These are phyloP conservation scores for Pseudocercospora cruenta DNA, from an alignment of 2,329 filamentous ascomycete species.

Conservation along the genomic window DNA sequence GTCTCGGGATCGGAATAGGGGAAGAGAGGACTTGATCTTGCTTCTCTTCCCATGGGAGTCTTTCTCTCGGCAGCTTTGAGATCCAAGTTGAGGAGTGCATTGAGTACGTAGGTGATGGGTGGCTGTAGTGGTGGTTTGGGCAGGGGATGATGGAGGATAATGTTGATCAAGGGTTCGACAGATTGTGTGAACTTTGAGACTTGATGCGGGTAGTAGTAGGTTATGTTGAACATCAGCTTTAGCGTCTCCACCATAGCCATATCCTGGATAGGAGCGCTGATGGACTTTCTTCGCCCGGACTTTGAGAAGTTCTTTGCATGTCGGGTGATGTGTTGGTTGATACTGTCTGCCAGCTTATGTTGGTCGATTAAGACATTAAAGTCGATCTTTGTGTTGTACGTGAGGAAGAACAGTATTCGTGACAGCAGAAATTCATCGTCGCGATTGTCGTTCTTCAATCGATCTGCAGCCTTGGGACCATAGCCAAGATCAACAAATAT, in stretches of 20 bases:
- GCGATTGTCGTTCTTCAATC: conserved; percentile 69
- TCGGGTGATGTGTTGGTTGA: conserved; percentile 68
- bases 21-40: conserved; percentile 61
- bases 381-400: conserved; percentile 73
- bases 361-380: conserved; percentile 68
- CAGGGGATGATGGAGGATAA: conserved; percentile 66
- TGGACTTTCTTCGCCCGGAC: conserved; percentile 34
- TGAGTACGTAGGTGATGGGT: conserved; percentile 72
- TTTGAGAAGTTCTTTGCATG: conserved; percentile 59
- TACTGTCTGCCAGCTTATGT: conserved; percentile 67
- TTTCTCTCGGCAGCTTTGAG: conserved; percentile 49
- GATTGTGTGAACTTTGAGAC: conserved; percentile 66
- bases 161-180: conserved; percentile 69
- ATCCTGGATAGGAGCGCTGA: conserved; percentile 64
- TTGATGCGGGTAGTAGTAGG: conserved; percentile 70
- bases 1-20: conserved; percentile 63
- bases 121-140: conserved; percentile 70
- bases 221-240: conserved; percentile 88
- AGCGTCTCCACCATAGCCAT: conserved; percentile 82
- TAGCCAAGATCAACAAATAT: conserved; percentile 72
- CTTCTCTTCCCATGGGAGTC: conserved; percentile 25
- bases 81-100: conserved; percentile 79
- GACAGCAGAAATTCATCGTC: conserved; percentile 87
- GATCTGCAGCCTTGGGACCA: conserved; percentile 68
- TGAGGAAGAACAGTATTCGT: conserved; percentile 78